Base-by-base conservation (phyloP, 106 monocot species). In the Dioscorea dumetorum region DNA sequence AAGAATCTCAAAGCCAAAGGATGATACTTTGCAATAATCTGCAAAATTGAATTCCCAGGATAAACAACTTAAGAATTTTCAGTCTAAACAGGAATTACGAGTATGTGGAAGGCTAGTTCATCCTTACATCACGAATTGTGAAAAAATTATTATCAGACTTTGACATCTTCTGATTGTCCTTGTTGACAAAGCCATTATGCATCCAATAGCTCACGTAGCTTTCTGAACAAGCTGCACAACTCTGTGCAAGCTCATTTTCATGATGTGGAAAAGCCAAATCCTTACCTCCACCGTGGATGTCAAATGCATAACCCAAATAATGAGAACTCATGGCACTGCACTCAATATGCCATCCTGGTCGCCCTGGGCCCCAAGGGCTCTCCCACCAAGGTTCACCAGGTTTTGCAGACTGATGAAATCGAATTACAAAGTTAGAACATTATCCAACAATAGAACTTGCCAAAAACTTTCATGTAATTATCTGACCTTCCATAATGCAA, bases 341-440 rank as follows among this genome's bases (percentile, higher is more conserved):
- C 72, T 97, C 97, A 31, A 97, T 97, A 73, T 97, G 97, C 97
- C 97, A 97, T 63, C 97, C 97, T 10, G 97, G 97, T 49, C 97
- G 84, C 68, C 97, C 97, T 22, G 61, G 78, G 69, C 97, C 97
- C 97, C 97, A 97, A 5, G 87, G 92, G 62, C 92, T 92, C 0
- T 89, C 80, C 97, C 97, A 97, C 34, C 75, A 80, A n/a, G 89
- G 97, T 28, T 97, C 97, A 33, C 92, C 97, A 64, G 89, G 87
- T 70, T 97, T 97, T 61, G 92, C 92, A 66, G 88, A 69, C 97
- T 97, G 78, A 19, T 54, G 13, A 54, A 54, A 54, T 28, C 0
- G 12, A 19, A 19, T 19, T 19, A 3, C 54, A 16, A 54, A 28
- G 3, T 54, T 19, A 32, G 61, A 61, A 61, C 61, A 61, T 61